phyloP scores from a whole-genome alignment of 805 yeast species.

The Lipomyces anomalus region DNA sequence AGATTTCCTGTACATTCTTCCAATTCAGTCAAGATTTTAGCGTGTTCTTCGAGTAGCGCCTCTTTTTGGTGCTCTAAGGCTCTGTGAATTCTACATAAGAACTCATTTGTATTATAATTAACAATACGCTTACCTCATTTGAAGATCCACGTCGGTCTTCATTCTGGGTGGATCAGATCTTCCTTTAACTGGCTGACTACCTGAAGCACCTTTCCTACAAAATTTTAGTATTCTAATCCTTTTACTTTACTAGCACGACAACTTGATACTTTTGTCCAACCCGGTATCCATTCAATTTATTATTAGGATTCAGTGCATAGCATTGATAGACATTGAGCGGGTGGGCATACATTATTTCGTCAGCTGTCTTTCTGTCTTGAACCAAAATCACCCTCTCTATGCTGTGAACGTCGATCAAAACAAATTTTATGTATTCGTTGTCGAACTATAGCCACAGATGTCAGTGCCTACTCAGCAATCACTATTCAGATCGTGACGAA shows the following conservation, averaged over 20 bases:
- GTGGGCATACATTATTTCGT: slow-evolving; percentile 36
- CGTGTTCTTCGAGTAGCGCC: slow-evolving; percentile 10
- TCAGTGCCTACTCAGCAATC: too few species aligned
- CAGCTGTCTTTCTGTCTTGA: slow-evolving; percentile 48
- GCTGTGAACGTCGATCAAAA: slow-evolving; percentile 53
- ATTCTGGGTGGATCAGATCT: slow-evolving; percentile 24
- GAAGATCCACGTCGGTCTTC: slow-evolving; percentile 14
- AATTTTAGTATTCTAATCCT: background rate
- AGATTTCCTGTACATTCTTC: too few species aligned
- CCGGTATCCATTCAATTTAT: slow-evolving; percentile 44
- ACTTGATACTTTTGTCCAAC: slow-evolving; percentile 28
- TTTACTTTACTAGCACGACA: background rate
- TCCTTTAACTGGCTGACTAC: slow-evolving; percentile 48
- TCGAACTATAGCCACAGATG: slow-evolving; percentile 38
- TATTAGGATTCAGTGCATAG: slow-evolving; percentile 38
- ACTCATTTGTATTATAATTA: background rate
- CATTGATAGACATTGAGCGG: slow-evolving; percentile 41
- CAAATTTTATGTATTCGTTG: slow-evolving; percentile 49
- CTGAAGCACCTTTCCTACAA: slow-evolving; percentile 38
- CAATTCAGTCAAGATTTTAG: too few species aligned
- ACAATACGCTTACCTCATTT: background rate
- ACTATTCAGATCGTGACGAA: slow-evolving; percentile 2
- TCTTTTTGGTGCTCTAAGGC: slow-evolving; percentile 3
- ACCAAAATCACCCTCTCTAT: slow-evolving; percentile 57
- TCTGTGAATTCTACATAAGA: background rate